Base-by-base conservation (phyloP, 805 yeast species). In the Tetrapisispora arboricola region DNA sequence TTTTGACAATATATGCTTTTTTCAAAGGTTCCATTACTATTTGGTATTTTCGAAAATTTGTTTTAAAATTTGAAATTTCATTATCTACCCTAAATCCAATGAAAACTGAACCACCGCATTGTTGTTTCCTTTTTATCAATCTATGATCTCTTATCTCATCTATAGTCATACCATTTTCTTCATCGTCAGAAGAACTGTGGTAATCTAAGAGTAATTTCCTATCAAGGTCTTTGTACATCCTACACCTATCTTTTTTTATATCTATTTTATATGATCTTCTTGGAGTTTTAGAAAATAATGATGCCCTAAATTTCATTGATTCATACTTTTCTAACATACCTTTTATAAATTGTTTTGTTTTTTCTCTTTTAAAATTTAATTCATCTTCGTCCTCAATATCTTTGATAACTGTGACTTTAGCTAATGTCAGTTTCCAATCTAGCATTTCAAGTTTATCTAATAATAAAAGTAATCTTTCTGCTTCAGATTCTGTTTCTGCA, bases 261-360 rank as follows among this genome's bases (percentile, higher is more conserved):
- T 53, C 49, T 21, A 45, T 46, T 36, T 49, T 45, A 15, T 37
- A 26, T 15, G 43, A 41, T 35, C 35, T 30, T 22, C 39, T 42
- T 19, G 47, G 39, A 35, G 44, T 44, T 40, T 54, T 38, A 15
- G 49, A 42, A 17, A 54, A 44, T 30, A 49, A 39, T n/a, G 39
- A 39, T 3, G 49, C 41, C 34, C 49, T 48, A 10, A 37, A 43
- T 40, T 58, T 53, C 57, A 55, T 51, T 2, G 49, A 47, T 10
- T 49, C 45, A 39, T 51, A 60, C 39, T 49, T 57, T 21, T 42
- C 51, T 32, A 69, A 48, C 53, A 65, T 60, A 7, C 43, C 40
- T n/a, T 47, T 47, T 21, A 69, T 64, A 44, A 76, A 82, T 12
- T 58, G 55, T 2, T 73, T 55, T 1, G 88, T 79, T 28, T 75